Conservation (phyloP, 805 yeast species). For the Scheffersomyces coipomensis region DNA sequence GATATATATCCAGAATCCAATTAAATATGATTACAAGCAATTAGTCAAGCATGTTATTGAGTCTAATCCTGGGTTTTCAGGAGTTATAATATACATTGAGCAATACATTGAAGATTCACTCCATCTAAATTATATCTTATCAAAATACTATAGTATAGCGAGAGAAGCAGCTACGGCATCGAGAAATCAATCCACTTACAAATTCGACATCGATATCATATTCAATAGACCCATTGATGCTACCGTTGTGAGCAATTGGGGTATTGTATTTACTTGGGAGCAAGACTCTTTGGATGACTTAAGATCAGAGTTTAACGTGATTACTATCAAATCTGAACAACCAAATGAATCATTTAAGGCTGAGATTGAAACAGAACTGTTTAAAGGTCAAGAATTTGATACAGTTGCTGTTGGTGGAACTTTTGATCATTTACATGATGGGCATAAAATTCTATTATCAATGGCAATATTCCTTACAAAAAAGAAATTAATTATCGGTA, state of each 20-base stretch:
- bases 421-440: constrained; percentile 94
- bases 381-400: constrained; percentile 7
- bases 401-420: constrained; percentile 88
- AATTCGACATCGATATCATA: constrained; percentile 27
- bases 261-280: neutral
- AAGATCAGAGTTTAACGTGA: too few species aligned
- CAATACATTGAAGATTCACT: constrained; percentile 16
- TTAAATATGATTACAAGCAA: constrained; percentile 9
- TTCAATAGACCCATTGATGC: constrained; percentile 15
- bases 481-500: constrained; percentile 66
- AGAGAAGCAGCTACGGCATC: constrained; percentile 16
- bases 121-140: constrained; percentile 25
- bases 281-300: too few species aligned
- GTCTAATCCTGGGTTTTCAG: neutral
- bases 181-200: constrained; percentile 23
- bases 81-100: constrained; percentile 24
- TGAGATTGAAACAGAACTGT: too few species aligned
- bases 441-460: constrained; percentile 83
- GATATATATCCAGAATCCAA: constrained; percentile 13
- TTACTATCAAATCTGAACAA: too few species aligned
- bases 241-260: neutral
- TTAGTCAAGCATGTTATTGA: constrained; percentile 7
- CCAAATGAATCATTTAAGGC: too few species aligned
- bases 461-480: constrained; percentile 64
- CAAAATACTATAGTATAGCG: constrained; percentile 24